phyloP scores from a whole-genome alignment of 371 early-diverging fungal species.

The Rhizomucor pusillus region DNA sequence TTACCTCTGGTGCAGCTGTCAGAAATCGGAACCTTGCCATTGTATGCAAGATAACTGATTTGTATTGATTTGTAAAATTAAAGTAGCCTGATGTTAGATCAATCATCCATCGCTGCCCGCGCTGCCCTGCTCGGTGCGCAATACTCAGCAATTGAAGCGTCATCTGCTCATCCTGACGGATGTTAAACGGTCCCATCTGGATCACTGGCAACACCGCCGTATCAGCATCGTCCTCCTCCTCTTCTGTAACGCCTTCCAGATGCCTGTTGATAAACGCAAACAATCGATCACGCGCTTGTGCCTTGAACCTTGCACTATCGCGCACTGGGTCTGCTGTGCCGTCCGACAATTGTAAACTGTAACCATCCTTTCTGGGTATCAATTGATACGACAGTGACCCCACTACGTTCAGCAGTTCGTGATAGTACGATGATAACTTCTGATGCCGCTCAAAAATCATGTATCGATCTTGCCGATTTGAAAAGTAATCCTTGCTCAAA shows the following conservation, averaged over 20 bases:
- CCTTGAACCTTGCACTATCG: conserved; percentile 58
- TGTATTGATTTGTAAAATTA: conserved; percentile 78
- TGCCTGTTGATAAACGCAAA: conserved; percentile 21
- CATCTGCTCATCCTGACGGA: conserved; percentile 76
- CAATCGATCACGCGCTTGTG: conserved; percentile 49
- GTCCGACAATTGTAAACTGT: conserved; percentile 23
- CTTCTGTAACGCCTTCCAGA: neutral
- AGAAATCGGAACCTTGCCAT: conserved; percentile 63
- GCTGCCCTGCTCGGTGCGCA: conserved; percentile 26
- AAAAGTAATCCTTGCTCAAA: conserved; percentile 91
- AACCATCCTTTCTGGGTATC: neutral
- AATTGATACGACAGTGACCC: conserved; percentile 68
- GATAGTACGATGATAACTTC: conserved; percentile 68
- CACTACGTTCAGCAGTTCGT: conserved; percentile 60
- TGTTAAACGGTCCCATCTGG: conserved; percentile 83
- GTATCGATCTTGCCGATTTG: conserved; percentile 94
- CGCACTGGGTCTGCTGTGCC: conserved; percentile 63
- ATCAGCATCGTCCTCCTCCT: conserved; percentile 34
- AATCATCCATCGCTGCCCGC: conserved; percentile 38
- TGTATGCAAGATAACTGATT: conserved; percentile 57
- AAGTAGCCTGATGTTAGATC: conserved; percentile 92
- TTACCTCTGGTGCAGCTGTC: conserved; percentile 86
- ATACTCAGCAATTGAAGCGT: conserved; percentile 61
- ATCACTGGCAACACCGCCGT: conserved; percentile 83
- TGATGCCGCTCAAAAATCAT: conserved; percentile 59